These are phyloP conservation scores for Aphanoascus verrucosus DNA, from an alignment of 2,329 filamentous ascomycete species.

Conservation along the genomic window DNA sequence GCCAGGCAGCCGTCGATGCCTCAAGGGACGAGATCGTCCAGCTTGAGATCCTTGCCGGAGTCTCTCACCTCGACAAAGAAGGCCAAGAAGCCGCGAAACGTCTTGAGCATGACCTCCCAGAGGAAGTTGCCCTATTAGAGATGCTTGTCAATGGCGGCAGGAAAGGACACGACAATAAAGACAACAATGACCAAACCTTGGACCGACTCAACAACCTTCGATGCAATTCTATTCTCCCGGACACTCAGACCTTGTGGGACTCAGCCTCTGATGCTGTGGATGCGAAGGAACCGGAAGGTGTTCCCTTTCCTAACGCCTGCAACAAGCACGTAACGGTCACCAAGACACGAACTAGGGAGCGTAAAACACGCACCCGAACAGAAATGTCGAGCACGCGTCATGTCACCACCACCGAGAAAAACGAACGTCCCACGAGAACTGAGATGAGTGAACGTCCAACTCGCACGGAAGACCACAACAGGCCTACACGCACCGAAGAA, in stretches of 20 bases:
- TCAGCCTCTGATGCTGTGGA: not conserved
- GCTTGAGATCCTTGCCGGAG: not conserved
- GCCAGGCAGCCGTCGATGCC: slow-evolving; percentile 1
- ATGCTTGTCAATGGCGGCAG: not conserved
- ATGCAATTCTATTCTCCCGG: slow-evolving; percentile 6
- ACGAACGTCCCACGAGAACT: not conserved
- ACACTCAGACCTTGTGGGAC: slow-evolving; percentile 6
- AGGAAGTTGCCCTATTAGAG: not conserved
- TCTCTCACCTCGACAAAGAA: not conserved
- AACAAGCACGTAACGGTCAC: too few relatives aligned
- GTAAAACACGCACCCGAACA: not conserved
- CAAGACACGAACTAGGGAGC: not conserved
- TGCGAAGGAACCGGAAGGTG: not conserved
- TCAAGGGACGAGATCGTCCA: slow-evolving; percentile 1
- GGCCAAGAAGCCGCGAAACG: not conserved
- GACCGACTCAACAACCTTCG: not conserved
- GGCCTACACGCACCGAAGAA: not conserved
- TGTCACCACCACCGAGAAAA: not conserved
- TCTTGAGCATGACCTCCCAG: not conserved
- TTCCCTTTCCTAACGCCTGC: slow-evolving; percentile 4
- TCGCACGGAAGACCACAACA: not conserved
- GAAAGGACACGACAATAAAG: not conserved
- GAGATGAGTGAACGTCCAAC: not conserved
- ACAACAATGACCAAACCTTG: not conserved
- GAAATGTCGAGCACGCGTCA: too few relatives aligned